Conservation (phyloP, 345 rosid species). For the Populus davidiana region DNA sequence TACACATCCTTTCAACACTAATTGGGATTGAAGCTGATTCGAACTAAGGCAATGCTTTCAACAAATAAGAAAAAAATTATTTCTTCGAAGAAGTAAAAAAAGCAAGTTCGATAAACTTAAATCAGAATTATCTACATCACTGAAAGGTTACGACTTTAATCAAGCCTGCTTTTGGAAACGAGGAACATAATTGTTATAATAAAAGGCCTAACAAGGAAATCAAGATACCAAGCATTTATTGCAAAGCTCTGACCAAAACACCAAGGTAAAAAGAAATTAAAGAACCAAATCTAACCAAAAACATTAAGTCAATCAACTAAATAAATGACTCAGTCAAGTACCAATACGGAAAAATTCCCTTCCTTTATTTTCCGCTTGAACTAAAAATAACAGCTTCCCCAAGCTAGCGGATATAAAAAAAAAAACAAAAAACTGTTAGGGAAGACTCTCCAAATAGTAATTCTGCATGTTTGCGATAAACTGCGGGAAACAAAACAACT, state of each 20-base stretch:
- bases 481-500: background rate
- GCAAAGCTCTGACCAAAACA: background rate
- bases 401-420: background rate
- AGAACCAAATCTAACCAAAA: constrained; percentile 3
- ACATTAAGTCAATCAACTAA: background rate
- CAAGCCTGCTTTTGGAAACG: background rate
- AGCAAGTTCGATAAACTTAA: background rate
- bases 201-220: background rate
- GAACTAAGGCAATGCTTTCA: background rate
- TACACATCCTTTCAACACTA: background rate
- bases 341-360: background rate
- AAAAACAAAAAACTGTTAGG: background rate
- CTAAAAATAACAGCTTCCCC: background rate
- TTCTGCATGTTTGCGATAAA: background rate
- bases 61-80: background rate
- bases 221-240: background rate
- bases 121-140: background rate
- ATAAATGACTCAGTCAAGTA: background rate
- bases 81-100: background rate
- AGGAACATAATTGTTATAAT: background rate
- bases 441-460: background rate
- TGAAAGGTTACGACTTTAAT: background rate
- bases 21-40: background rate
- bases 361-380: background rate
- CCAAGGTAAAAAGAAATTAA: background rate